Conservation (phyloP, 164 flowering plant species). For the Stephania yunnanensis region DNA sequence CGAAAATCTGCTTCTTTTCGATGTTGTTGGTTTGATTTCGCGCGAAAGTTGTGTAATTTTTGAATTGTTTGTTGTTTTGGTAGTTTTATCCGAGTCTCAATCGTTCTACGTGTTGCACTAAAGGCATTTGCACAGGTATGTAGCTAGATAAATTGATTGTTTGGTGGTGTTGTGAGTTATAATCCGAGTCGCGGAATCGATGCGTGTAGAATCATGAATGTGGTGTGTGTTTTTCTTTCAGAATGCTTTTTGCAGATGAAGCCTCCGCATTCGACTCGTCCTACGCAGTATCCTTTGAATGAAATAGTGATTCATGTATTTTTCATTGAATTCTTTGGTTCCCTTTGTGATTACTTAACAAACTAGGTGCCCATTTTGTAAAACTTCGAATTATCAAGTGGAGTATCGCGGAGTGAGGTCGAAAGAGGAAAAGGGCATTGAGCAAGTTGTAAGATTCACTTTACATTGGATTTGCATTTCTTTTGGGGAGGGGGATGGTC, state of each 20-base stretch:
- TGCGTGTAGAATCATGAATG: background rate
- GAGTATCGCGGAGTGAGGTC: slow-evolving; percentile 89
- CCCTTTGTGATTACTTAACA: slow-evolving; percentile 33
- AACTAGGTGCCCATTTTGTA: slow-evolving; percentile 89
- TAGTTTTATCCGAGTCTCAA: slow-evolving; percentile 96
- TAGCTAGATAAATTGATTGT: background rate
- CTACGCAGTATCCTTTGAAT: slow-evolving; percentile 87
- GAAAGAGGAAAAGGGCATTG: slow-evolving; percentile 85
- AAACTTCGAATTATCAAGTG: slow-evolving; percentile 88
- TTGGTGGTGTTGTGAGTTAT: background rate
- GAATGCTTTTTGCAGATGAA: slow-evolving; percentile 99
- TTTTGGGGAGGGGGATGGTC: background rate
- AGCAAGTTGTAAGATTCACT: slow-evolving; percentile 74
- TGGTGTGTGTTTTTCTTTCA: slow-evolving; percentile 22
- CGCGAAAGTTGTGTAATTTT: background rate
- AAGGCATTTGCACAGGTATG: slow-evolving; percentile 97
- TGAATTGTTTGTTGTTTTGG: slow-evolving; percentile 12
- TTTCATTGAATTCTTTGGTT: background rate
- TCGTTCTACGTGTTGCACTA: slow-evolving; percentile 92
- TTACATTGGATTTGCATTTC: background rate
- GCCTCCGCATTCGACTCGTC: slow-evolving; percentile 87
- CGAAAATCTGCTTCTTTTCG: background rate
- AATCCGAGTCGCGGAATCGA: background rate
- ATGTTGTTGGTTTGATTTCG: background rate
- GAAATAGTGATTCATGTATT: background rate